Evolutionary conservation across 2,329 filamentous ascomycete species (phyloP).

Genomic region (Paracoccidioides brasiliensis): DNA sequence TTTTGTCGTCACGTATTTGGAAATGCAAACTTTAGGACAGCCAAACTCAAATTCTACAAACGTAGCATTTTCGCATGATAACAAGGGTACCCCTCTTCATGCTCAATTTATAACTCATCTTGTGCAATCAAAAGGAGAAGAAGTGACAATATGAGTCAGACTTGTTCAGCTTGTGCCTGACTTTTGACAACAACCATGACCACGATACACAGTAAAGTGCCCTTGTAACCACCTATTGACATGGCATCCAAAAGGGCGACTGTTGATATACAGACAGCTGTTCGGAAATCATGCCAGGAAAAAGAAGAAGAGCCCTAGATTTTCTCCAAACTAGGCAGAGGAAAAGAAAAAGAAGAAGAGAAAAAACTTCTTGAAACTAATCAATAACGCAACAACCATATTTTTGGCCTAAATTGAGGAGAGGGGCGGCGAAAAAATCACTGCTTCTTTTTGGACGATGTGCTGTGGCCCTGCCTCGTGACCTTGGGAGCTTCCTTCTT

Average conservation of each 20-base stretch:
- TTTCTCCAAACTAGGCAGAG: background rate
- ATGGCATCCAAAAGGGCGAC: background rate
- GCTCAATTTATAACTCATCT: no score
- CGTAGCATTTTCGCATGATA: no score
- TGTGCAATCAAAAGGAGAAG: no score
- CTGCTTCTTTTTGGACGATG: constrained; percentile 20
- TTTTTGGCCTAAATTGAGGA: background rate
- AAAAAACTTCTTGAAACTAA: background rate
- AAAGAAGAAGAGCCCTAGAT: background rate
- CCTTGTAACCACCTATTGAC: background rate
- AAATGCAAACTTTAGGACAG: no score
- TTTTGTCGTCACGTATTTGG: no score
- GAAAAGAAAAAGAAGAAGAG: background rate
- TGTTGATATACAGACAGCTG: background rate
- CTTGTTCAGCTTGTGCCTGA: no score
- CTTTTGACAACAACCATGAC: no score
- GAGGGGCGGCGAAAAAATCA: constrained; percentile 12
- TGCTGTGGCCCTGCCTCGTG: constrained; percentile 15
- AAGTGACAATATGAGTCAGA: no score
- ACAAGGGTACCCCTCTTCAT: no score
- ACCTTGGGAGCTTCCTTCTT: constrained; percentile 11
- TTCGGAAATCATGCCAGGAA: background rate
- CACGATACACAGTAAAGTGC: no score
- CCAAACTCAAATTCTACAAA: no score
- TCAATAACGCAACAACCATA: background rate